Evolutionary conservation across 257 asterid species (phyloP), one percentile per base, ranked within the genome.

Genomic region (Solanum clarkiae): DNA sequence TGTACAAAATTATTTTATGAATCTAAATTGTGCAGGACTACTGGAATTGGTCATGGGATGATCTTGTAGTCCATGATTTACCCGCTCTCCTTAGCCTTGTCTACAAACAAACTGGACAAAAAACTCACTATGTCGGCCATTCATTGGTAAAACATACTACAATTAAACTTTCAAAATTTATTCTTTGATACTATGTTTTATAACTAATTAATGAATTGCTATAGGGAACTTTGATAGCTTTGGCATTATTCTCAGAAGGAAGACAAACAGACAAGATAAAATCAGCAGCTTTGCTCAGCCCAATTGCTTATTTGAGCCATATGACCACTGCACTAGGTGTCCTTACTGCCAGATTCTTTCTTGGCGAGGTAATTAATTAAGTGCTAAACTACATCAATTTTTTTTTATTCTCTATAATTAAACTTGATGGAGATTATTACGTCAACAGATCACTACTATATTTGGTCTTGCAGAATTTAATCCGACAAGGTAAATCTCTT

Each of bases 191-290:
- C 55, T 26, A 8, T 72, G 32, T 18, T 16, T 40, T 62, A 57
- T 56, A 56, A 63, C 70, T 63, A 63, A n/a, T 6, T 6, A 62
- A 49, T 75, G 2, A 17, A 17, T 68, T 10, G 65, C 22, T 22
- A 32, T 87, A 95, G 99, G 99, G 99, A 53, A 96, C 98, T 29
- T 86, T 96, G 89, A 90, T 93, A 81, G 98, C 97, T 14, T 81
- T 96, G 90, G 96, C 97, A 72, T 88, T 95, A 15, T 94, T 96
- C 83, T 89, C 98, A 0, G 90, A 93, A 84, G 96, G 99, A 83
- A 92, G 80, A 85, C 90, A 88, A 42, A 18, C 90, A 6, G 97
- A 94, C 79, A 94, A 91, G 93, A 92, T 96, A 15, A 91, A 79
- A 90, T 96, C 99, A 3, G 99, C 99, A 36, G 93, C 86, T 9